Evolutionary conservation across 495 filamentous ascomycete genomes (phyloP).

Genomic region (Penicillium simplicissimum): DNA sequence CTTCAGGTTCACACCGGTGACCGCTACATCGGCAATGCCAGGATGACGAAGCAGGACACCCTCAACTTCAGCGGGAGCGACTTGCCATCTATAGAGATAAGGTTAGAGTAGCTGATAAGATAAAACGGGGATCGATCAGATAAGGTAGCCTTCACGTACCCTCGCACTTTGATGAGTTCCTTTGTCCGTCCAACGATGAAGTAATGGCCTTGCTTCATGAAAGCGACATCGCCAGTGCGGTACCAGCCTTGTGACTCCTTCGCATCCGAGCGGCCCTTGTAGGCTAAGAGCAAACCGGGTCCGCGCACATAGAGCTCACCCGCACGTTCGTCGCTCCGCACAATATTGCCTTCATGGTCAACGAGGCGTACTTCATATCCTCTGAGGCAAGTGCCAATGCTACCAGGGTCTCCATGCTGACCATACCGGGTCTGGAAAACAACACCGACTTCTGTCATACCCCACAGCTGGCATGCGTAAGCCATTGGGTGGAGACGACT

Average conservation of each 20-base stretch:
- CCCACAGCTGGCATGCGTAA: constrained; percentile 36
- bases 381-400: constrained; percentile 73
- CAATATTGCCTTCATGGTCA: constrained; percentile 51
- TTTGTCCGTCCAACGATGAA: constrained; percentile 79
- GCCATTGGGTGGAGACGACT: constrained; percentile 43
- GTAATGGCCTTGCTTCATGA: constrained; percentile 57
- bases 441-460: constrained; percentile 54
- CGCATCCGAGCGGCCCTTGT: constrained; percentile 42
- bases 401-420: constrained; percentile 36
- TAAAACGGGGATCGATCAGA: not conserved
- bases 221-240: constrained; percentile 74
- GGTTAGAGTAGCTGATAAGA: constrained; percentile 2
- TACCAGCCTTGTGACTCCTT: constrained; percentile 67
- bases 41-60: constrained; percentile 70
- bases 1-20: constrained; percentile 65
- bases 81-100: constrained; percentile 54
- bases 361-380: constrained; percentile 59
- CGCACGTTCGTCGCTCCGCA: constrained; percentile 46
- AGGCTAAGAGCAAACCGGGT: constrained; percentile 35
- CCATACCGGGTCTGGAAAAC: constrained; percentile 53
- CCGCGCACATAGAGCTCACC: constrained; percentile 58
- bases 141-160: constrained; percentile 30
- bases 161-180: constrained; percentile 70
- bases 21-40: constrained; percentile 69
- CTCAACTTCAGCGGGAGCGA: constrained; percentile 87